Percentiles rank a stretch among this genome's conserved stretches.
phyloP scores from a whole-genome alignment of 177 flowering plant genomes.

The Vitis hybrid region DNA sequence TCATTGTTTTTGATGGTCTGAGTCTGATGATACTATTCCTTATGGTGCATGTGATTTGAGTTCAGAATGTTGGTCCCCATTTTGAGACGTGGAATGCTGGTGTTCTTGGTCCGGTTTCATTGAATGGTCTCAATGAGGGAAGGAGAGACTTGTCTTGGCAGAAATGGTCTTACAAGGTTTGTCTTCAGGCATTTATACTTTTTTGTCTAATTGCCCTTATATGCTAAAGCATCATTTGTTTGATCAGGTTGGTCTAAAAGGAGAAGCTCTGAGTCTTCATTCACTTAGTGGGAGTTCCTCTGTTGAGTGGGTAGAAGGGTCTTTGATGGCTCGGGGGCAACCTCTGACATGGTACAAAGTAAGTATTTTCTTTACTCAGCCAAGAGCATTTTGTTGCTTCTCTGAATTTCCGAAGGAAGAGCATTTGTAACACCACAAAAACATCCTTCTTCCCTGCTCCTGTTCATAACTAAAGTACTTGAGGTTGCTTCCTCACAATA shows the following conservation, averaged over 20 bases:
- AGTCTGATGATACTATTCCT: not conserved
- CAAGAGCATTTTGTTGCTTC: too few species aligned
- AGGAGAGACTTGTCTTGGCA: conserved; percentile 82
- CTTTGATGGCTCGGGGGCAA: conserved; percentile 41
- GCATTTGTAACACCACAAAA: too few species aligned
- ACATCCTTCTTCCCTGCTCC: too few species aligned
- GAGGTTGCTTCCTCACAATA: too few species aligned
- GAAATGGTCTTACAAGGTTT: conserved; percentile 89
- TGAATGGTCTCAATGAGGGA: conserved; percentile 77
- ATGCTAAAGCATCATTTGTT: not conserved
- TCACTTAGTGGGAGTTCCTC: conserved; percentile 59
- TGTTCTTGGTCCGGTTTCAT: conserved; percentile 79
- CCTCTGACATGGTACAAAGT: conserved; percentile 77
- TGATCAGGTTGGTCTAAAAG: conserved; percentile 62
- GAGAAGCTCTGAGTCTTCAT: conserved; percentile 63
- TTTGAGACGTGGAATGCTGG: conserved; percentile 92
- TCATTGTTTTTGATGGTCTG: not conserved
- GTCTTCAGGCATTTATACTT: conserved; percentile 11
- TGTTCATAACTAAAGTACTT: too few species aligned
- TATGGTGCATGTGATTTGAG: conserved; percentile 2
- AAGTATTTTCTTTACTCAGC: conserved; percentile 12
- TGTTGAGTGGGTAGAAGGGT: conserved; percentile 61
- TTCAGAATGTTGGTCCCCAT: conserved; percentile 84
- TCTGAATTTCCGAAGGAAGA: too few species aligned
- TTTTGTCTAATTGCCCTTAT: conserved; percentile 2